Conservation (phyloP, 2,329 filamentous ascomycete species). For the Sclerotinia trifoliorum region DNA sequence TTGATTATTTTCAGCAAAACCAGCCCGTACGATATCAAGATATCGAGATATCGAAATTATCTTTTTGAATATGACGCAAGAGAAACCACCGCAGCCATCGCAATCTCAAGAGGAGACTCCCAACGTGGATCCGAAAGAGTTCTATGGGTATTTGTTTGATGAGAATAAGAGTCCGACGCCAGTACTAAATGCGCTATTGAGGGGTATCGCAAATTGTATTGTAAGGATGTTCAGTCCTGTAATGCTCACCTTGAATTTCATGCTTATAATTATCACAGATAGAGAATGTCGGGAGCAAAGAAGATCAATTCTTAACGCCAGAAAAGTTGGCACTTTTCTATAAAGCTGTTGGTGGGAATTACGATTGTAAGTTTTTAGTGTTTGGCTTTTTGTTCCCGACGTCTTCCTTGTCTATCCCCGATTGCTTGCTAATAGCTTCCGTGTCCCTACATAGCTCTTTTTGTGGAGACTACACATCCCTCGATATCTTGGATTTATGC, state of each 20-base stretch:
- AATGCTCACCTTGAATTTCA: neutral
- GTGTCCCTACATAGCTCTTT: slow-evolving; percentile 55
- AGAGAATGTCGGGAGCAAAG: slow-evolving; percentile 57
- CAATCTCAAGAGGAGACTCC: slow-evolving; percentile 27
- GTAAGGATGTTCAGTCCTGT: slow-evolving; percentile 49
- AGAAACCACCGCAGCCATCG: slow-evolving; percentile 22
- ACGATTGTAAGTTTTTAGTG: slow-evolving; percentile 54
- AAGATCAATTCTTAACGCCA: slow-evolving; percentile 56
- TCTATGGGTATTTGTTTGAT: slow-evolving; percentile 68
- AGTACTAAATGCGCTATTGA: slow-evolving; percentile 64
- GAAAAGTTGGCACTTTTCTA: slow-evolving; percentile 76
- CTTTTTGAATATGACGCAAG: slow-evolving; percentile 21
- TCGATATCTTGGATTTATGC: slow-evolving; percentile 91
- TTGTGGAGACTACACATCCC: slow-evolving; percentile 68
- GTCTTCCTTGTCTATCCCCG: slow-evolving; percentile 16
- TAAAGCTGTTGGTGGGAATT: slow-evolving; percentile 70
- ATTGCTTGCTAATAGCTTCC: slow-evolving; percentile 26
- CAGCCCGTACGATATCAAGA: neutral
- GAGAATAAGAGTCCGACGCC: slow-evolving; percentile 65
- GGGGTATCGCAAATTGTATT: slow-evolving; percentile 67
- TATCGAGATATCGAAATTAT: too few relatives aligned
- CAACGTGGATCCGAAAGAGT: slow-evolving; percentile 35
- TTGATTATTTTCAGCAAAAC: neutral
- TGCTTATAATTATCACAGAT: slow-evolving; percentile 45
- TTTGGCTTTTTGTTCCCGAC: neutral